Percentiles rank a stretch among this genome's conserved stretches.
phyloP scores from a whole-genome alignment of 2,329 filamentous ascomycete genomes.

The Epichloe uncinata region DNA sequence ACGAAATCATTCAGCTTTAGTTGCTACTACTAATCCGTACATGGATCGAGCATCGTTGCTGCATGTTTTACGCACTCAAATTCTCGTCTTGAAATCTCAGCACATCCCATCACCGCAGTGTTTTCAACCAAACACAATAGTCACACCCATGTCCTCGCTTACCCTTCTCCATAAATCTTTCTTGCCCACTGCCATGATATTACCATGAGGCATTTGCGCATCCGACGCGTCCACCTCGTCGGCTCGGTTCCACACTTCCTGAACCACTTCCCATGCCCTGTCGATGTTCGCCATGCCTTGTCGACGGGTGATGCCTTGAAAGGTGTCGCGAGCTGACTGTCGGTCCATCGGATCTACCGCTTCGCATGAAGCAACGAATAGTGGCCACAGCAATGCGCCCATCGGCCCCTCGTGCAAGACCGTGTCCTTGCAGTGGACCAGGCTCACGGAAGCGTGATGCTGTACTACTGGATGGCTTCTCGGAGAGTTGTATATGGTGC shows the following conservation, averaged over 20 bases:
- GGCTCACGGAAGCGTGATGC: slow-evolving; percentile 34
- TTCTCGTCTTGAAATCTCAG: background rate
- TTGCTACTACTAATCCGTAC: no score
- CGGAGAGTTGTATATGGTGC: slow-evolving; percentile 35
- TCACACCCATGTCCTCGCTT: slow-evolving; percentile 44
- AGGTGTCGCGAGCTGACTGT: slow-evolving; percentile 35
- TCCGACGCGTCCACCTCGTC: slow-evolving; percentile 22
- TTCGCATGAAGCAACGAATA: slow-evolving; percentile 51
- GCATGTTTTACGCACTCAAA: no score
- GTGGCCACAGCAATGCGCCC: slow-evolving; percentile 50
- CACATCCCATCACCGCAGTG: no score
- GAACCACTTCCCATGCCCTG: slow-evolving; percentile 45
- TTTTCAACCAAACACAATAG: slow-evolving; percentile 43
- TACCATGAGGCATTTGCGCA: slow-evolving; percentile 7
- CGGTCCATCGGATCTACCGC: slow-evolving; percentile 37
- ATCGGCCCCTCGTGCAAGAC: slow-evolving; percentile 45
- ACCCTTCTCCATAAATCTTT: slow-evolving; percentile 41
- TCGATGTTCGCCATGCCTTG: slow-evolving; percentile 55
- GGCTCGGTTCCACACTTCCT: slow-evolving; percentile 46
- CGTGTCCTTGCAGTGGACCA: slow-evolving; percentile 41
- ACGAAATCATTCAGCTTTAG: background rate
- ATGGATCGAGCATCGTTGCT: no score
- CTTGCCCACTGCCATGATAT: background rate
- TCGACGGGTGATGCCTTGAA: slow-evolving; percentile 37
- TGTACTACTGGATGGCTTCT: slow-evolving; percentile 38